These are phyloP conservation scores for Phytophthora chlamydospora DNA, from an alignment of 352 stramenopile genomes.

Conservation along the genomic window DNA sequence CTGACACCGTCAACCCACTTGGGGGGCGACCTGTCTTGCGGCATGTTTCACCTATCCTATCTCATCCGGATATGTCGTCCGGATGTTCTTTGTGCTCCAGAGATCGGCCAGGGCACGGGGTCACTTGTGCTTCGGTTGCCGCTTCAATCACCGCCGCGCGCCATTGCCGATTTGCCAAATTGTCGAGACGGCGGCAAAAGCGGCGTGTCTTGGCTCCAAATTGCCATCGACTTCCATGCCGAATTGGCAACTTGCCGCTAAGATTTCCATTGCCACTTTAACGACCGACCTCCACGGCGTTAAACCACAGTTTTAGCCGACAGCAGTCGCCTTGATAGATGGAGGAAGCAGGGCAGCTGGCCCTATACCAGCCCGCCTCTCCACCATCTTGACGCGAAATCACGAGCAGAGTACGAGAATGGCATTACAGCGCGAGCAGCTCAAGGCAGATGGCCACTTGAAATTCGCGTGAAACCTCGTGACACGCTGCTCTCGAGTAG, in stretches of 20 bases:
- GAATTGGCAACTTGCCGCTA: too few species aligned
- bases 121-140: slow-evolving; percentile 2
- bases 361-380: slow-evolving; percentile 29
- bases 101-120: slow-evolving; percentile 30
- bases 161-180: slow-evolving; percentile 10
- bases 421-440: slow-evolving; percentile 9
- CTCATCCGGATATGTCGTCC: not conserved
- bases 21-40: slow-evolving; percentile 1
- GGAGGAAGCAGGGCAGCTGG: slow-evolving; percentile 13
- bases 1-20: slow-evolving; percentile 33
- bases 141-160: slow-evolving; percentile 8
- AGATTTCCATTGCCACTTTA: too few species aligned
- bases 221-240: too few species aligned
- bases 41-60: slow-evolving; percentile 2
- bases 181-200: slow-evolving; percentile 7
- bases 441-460: slow-evolving; percentile 4
- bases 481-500: not conserved
- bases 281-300: not conserved
- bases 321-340: slow-evolving; percentile 12
- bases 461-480: slow-evolving; percentile 26
- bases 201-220: too few species aligned
- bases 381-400: slow-evolving; percentile 30
- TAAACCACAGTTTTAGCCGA: slow-evolving; percentile 10
- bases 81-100: slow-evolving; percentile 15
- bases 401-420: slow-evolving; percentile 15